A percentile compares a stretch with the other conserved stretches of the same genome.
These are phyloP conservation scores for Phytophthora kernoviae DNA, from an alignment of 352 stramenopile species.

Conservation along the genomic window DNA sequence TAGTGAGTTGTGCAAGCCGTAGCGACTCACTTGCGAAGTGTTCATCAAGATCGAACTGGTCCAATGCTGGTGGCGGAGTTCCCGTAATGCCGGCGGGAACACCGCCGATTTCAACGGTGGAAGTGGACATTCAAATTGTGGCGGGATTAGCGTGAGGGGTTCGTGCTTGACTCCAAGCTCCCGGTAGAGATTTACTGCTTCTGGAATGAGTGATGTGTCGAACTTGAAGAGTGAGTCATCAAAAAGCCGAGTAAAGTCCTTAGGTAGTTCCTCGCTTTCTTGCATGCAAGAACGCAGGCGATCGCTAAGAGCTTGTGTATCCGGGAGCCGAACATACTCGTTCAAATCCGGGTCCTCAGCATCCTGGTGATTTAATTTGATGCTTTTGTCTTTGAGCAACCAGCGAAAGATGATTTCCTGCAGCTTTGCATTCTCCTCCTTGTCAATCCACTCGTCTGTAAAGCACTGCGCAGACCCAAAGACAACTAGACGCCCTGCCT, in stretches of 20 bases:
- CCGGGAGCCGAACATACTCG: slow-evolving; percentile 91
- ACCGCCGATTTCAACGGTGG: slow-evolving; percentile 92
- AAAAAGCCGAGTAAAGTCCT: slow-evolving; percentile 95
- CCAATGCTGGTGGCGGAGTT: slow-evolving; percentile 91
- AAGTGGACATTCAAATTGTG: slow-evolving; percentile 94
- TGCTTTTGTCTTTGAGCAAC: slow-evolving; percentile 87
- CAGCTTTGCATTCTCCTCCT: slow-evolving; percentile 94
- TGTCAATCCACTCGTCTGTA: slow-evolving; percentile 95
- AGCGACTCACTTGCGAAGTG: slow-evolving; percentile 94
- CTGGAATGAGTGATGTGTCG: slow-evolving; percentile 93
- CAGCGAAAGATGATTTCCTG: slow-evolving; percentile 94
- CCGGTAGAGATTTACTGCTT: slow-evolving; percentile 93
- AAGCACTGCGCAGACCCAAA: slow-evolving; percentile 94
- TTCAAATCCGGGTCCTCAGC: slow-evolving; percentile 85
- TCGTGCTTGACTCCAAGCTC: slow-evolving; percentile 95
- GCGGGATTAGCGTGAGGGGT: slow-evolving; percentile 93
- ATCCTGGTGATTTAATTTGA: slow-evolving; percentile 71
- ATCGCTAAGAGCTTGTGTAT: slow-evolving; percentile 94
- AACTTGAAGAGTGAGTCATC: slow-evolving; percentile 95
- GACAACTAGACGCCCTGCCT: slow-evolving; percentile 81
- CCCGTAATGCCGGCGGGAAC: slow-evolving; percentile 92
- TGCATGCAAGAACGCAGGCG: slow-evolving; percentile 94
- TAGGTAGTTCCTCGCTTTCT: slow-evolving; percentile 93
- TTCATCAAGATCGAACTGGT: slow-evolving; percentile 98
- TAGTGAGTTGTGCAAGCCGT: slow-evolving; percentile 94